phyloP scores from a whole-genome alignment of 306 rosid species.

The Lupinus albus region DNA sequence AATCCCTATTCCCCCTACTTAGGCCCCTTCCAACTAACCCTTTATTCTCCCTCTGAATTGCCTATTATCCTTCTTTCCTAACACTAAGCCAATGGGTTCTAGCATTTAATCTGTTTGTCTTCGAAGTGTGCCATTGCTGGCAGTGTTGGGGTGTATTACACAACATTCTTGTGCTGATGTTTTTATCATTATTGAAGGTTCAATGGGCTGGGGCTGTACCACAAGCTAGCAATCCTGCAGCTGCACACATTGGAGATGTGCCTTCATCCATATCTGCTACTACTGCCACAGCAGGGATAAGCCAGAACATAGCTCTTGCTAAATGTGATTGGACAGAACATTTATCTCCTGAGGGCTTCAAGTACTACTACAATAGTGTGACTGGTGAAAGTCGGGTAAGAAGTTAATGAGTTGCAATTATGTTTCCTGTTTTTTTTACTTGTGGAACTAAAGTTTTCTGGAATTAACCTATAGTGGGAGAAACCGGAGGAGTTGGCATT shows the following conservation, averaged over 20 bases:
- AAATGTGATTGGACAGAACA: conserved; percentile 94
- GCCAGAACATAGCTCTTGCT: conserved; percentile 51
- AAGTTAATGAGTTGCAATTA: conserved; percentile 35
- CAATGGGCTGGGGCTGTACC: conserved; percentile 66
- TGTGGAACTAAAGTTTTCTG: conserved; percentile 37
- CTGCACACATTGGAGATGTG: conserved; percentile 54
- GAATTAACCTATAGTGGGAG: conserved; percentile 77
- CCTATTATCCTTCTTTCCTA: neutral
- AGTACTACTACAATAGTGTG: conserved; percentile 76
- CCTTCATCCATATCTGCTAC: conserved; percentile 62
- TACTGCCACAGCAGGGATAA: conserved; percentile 47
- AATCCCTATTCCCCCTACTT: neutral
- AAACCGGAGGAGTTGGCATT: conserved; percentile 75
- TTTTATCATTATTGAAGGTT: conserved; percentile 47
- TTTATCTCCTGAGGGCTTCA: conserved; percentile 89
- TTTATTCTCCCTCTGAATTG: neutral
- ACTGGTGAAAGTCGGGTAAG: conserved; percentile 93
- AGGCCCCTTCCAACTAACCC: neutral
- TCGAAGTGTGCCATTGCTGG: conserved; percentile 21
- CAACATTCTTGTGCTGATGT: conserved; percentile 35
- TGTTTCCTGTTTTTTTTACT: conserved; percentile 20
- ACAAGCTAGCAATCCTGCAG: conserved; percentile 49
- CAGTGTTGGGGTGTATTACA: conserved; percentile 14
- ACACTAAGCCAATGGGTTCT: conserved; percentile 12
- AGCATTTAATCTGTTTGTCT: conserved; percentile 7